Base-by-base conservation (phyloP, 1,139 yeast species). In the Candida tetrigidarum region DNA sequence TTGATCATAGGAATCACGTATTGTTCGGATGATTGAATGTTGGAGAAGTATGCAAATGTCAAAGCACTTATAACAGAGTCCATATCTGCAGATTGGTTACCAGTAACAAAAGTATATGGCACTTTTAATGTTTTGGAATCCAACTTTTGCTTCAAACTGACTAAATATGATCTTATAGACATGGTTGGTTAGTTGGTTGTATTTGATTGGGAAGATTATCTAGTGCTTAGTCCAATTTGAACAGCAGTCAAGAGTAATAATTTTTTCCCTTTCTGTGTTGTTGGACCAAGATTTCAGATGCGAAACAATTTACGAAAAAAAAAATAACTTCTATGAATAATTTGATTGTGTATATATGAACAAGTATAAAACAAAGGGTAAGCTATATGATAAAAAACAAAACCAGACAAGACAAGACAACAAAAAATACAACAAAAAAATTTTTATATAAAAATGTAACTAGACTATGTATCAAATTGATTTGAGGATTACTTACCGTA, bases 31-130 rank as follows among this genome's bases (percentile, higher is more conserved):
- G 57, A 45, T 39, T 51, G 54, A 1, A 55, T 45, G 40, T 58
- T 54, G 22, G 54, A 55, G 48, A 84, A 74, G 58, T 81, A 88
- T 0, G 96, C 84, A 56, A 81, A 86, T 2, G 87, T 59, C 5
- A 93, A 69, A 0, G 97, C 86, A 49, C 86, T 76, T 1, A 88
- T 78, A 32, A 91, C 86, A 1, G 97, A 91, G 63, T 92, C 99
- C 67, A 92, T 69, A 63, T 92, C 97, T 19, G 81, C 80, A 1
- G 96, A 81, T 59, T 90, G 96, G 59, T 92, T 92, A 1, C 98
- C 97, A 0, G 90, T 74, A 1, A 88, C 96, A 35, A 89, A 65
- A 29, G 62, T 57, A 33, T 71, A 55, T 25, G 69, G 67, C 3
- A 27, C 7, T 9, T 45, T 43, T 12, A 55, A 28, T 5, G 54